phyloP scores from a whole-genome alignment of 2,329 filamentous ascomycete genomes.

The Aspergillus arachidicola region DNA sequence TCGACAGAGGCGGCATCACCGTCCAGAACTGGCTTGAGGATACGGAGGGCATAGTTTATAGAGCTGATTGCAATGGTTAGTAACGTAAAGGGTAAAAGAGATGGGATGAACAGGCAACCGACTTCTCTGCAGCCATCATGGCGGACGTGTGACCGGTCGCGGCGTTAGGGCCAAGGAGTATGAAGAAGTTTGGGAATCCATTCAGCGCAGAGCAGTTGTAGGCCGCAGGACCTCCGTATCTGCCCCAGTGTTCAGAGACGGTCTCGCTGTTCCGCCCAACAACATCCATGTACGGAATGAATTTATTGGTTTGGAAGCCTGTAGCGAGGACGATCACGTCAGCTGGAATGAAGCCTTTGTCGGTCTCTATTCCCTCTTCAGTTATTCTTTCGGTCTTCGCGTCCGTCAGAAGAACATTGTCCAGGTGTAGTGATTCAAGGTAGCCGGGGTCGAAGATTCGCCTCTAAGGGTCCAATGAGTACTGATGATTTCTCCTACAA shows the following conservation, averaged over 20 bases:
- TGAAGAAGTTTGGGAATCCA: conserved; percentile 49
- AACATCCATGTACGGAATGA: conserved; percentile 27
- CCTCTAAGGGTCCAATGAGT: neutral
- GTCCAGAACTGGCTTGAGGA: conserved; percentile 56
- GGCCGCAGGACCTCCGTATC: conserved; percentile 58
- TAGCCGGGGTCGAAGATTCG: neutral
- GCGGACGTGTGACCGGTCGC: conserved; percentile 51
- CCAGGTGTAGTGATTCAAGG: neutral
- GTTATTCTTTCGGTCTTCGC: conserved; percentile 51
- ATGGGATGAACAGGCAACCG: neutral
- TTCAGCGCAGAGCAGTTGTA: conserved; percentile 61
- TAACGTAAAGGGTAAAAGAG: neutral
- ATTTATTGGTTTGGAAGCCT: conserved; percentile 30
- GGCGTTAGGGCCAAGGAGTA: conserved; percentile 35
- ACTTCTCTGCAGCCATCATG: conserved; percentile 62
- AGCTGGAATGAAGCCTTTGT: conserved; percentile 24
- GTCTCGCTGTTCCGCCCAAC: conserved; percentile 25
- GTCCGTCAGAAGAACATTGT: conserved; percentile 51
- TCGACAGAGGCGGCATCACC: conserved; percentile 48
- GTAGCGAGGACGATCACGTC: conserved; percentile 32
- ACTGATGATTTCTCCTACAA: too few species aligned
- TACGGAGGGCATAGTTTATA: conserved; percentile 60
- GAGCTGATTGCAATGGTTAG: conserved; percentile 31
- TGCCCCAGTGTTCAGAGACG: conserved; percentile 27
- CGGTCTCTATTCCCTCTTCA: conserved; percentile 39